Evolutionary conservation across 495 filamentous ascomycete species (phyloP).

Genomic region (Tetracladium setigerum): DNA sequence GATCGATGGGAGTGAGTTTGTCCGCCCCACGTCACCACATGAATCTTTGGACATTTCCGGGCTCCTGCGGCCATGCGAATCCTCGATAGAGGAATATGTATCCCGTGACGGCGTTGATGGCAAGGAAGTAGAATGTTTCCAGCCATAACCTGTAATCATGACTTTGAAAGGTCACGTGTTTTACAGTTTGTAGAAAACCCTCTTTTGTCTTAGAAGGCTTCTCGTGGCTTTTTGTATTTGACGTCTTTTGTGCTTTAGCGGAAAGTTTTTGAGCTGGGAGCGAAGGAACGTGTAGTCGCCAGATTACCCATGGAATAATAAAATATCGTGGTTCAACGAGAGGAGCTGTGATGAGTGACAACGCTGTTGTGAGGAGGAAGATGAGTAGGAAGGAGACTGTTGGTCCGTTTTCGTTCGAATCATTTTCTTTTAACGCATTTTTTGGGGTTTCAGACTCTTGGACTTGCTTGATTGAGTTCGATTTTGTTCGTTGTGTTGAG

Average conservation of each 20-base stretch:
- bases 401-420: not conserved
- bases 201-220: not conserved
- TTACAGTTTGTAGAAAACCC: not conserved
- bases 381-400: conserved; percentile 38
- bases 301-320: conserved; percentile 91
- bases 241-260: conserved; percentile 4
- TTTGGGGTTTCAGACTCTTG: not conserved
- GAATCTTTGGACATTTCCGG: conserved; percentile 76
- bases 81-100: conserved; percentile 73
- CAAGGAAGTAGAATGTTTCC: conserved; percentile 74
- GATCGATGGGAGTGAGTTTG: too few relatives aligned
- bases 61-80: conserved; percentile 77
- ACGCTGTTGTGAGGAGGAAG: conserved; percentile 62
- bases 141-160: conserved; percentile 44
- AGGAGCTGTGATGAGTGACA: conserved; percentile 79
- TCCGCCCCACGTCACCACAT: conserved; percentile 60
- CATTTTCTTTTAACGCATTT: not conserved
- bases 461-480: not conserved
- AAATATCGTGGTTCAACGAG: conserved; percentile 94
- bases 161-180: conserved; percentile 10
- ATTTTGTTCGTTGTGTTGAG: not conserved
- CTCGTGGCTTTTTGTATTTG: not conserved
- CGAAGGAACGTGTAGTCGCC: conserved; percentile 71
- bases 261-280: not conserved
- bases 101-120: conserved; percentile 65